phyloP scores from a whole-genome alignment of 169 alveolate species.

The Eimeria necatrix region DNA sequence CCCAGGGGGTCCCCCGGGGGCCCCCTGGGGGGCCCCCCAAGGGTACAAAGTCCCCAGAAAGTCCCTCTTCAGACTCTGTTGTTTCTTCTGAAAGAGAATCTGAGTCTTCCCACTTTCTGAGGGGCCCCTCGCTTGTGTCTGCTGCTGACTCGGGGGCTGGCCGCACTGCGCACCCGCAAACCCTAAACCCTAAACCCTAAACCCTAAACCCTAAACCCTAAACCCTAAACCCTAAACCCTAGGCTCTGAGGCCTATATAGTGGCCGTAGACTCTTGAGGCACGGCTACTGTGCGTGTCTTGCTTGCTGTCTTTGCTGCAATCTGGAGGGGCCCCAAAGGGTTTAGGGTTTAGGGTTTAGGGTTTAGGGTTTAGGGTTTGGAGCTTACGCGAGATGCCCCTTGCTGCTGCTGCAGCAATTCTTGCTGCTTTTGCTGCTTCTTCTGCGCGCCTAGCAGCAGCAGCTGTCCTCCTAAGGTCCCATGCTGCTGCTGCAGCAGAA shows the following conservation, averaged over 20 bases:
- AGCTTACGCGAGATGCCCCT: not conserved
- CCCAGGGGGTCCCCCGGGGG: too few relatives aligned
- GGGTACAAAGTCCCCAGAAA: not conserved
- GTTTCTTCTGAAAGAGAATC: not conserved
- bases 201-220: not conserved
- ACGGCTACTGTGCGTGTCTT: not conserved
- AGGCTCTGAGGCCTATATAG: too few relatives aligned
- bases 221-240: too few relatives aligned
- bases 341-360: not conserved
- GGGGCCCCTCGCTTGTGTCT: not conserved
- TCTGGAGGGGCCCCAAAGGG: too few relatives aligned
- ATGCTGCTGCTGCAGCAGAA: conserved; percentile 33
- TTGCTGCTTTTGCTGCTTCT: conserved; percentile 23
- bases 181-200: not conserved
- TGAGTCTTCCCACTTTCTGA: not conserved
- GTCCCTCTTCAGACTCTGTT: not conserved
- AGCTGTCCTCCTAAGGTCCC: not conserved
- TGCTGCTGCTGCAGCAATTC: conserved; percentile 8
- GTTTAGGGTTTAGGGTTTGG: not conserved
- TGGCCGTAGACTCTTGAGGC: not conserved
- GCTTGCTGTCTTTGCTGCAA: too few relatives aligned
- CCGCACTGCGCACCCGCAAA: not conserved
- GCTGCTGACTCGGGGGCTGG: not conserved
- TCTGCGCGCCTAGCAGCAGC: not conserved
- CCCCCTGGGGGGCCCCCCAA: too few relatives aligned